phyloP scores from a whole-genome alignment of 805 yeast genomes.

The Alloascoidea hylecoeti region DNA sequence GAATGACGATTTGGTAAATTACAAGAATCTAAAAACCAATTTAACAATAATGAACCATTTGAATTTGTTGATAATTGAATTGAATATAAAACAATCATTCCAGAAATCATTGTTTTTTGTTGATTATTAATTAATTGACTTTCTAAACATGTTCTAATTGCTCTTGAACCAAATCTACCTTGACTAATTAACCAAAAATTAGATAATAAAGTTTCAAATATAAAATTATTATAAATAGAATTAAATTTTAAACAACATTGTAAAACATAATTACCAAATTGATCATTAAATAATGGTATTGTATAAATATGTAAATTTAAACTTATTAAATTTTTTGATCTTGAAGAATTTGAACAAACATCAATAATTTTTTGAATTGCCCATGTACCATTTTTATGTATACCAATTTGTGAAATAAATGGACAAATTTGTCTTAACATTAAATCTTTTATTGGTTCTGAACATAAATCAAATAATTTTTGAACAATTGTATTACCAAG shows the following conservation, averaged over 20 bases:
- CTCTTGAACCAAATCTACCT: constrained; percentile 91
- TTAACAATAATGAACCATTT: constrained; percentile 79
- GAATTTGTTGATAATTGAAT: constrained; percentile 68
- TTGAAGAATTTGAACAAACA: constrained; percentile 46
- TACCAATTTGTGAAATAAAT: constrained; percentile 78
- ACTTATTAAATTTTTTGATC: constrained; percentile 52
- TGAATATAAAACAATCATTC: constrained; percentile 64
- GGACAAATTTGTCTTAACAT: constrained; percentile 72
- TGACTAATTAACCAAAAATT: constrained; percentile 71
- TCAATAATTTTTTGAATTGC: constrained; percentile 93
- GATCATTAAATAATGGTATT: constrained; percentile 81
- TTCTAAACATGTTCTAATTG: constrained; percentile 86
- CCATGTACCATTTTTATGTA: constrained; percentile 98
- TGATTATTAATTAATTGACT: constrained; percentile 52
- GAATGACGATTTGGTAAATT: constrained; percentile 48
- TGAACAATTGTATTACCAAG: constrained; percentile 94
- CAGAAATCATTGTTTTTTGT: constrained; percentile 59
- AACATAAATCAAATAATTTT: constrained; percentile 63
- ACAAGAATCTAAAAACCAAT: constrained; percentile 91
- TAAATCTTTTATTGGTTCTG: constrained; percentile 58
- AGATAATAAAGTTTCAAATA: constrained; percentile 69
- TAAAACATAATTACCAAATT: constrained; percentile 91
- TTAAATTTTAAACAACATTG: constrained; percentile 91
- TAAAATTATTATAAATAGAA: constrained; percentile 77
- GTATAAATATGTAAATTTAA: constrained; percentile 66